Evolutionary conservation across 768 basidiomycete species (phyloP), one percentile per base, ranked within the genome.

Genomic region (Boletus pseudopeckii): DNA sequence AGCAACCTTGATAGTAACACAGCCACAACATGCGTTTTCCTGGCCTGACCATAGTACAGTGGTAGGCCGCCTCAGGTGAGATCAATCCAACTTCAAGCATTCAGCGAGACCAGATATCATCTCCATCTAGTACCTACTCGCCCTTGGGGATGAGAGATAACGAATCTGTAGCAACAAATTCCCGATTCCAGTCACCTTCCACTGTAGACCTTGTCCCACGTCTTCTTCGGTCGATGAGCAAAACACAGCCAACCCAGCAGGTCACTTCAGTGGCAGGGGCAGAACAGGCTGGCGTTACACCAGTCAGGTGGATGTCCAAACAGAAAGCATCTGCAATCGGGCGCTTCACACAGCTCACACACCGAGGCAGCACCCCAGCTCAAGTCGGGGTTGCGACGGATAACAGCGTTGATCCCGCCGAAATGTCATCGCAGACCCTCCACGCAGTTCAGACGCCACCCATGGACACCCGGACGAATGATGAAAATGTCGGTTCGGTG

Each of bases 151-250:
- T 58, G 66, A 37, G 45, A 41, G 48, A 52, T 11, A 45, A 45
- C 37, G 24, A 48, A 32, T 43, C 48, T 2, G 18, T 51, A 4
- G 36, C 52, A 42, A 14, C 18, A 28, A 17, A 7, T 18, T 17
- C 45, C 28, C 30, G 36, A 30, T 36, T 17, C 1, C 60, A 53
- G 48, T 36, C 44, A 20, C 17, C 32, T 38, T 36, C 50, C 9
- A 39, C 53, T 2, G 1, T 37, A 40, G 26, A 41, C 43, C 36
- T 49, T 11, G 45, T 54, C 30, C 66, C 54, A 8, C 55, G 36
- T 40, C 45, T 61, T 33, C 57, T 67, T 26, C 60, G 57, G 41
- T 56, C 63, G 2, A 40, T 54, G 14, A 67, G 50, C 63, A 65
- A 63, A 55, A 50, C 55, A 24, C 56, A 54, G 4, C 45, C 64